Evolutionary conservation across 129 eudicot genomes (phyloP).

Genomic region (Lactuca sativa): DNA sequence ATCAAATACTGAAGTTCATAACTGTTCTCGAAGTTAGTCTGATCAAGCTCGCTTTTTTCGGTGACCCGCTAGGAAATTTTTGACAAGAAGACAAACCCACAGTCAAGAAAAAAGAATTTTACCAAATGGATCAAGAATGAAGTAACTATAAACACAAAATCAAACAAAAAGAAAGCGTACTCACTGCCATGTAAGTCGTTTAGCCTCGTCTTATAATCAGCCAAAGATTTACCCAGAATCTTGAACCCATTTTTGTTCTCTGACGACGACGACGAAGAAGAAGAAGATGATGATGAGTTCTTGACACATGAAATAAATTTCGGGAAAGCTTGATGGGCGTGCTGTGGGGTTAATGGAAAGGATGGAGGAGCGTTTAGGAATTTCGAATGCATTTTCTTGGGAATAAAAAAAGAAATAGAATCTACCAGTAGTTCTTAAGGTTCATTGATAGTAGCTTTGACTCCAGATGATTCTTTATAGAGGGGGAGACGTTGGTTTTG

Average conservation of each 20-base stretch:
- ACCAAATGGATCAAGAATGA: neutral
- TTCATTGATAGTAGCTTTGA: neutral
- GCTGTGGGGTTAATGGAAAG: slow-evolving; percentile 26
- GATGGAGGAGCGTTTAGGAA: slow-evolving; percentile 30
- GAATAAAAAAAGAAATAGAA: neutral
- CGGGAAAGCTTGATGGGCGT: slow-evolving; percentile 18
- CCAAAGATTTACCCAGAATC: slow-evolving; percentile 38
- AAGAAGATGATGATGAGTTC: slow-evolving; percentile 38
- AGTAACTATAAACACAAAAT: neutral
- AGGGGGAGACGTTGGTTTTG: neutral
- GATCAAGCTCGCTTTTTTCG: neutral
- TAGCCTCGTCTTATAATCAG: slow-evolving; percentile 46
- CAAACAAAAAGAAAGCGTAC: slow-evolving; percentile 14
- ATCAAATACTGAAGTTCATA: neutral
- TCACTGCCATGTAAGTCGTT: slow-evolving; percentile 59
- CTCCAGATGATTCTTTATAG: neutral
- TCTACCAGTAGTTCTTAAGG: neutral
- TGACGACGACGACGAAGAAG: slow-evolving; percentile 35
- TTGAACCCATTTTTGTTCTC: slow-evolving; percentile 53
- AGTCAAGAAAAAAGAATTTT: neutral
- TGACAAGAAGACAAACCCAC: neutral
- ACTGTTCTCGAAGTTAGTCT: neutral
- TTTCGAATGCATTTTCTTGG: slow-evolving; percentile 41
- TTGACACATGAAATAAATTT: slow-evolving; percentile 44
- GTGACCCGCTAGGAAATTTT: slow-evolving; percentile 6